Base-by-base conservation (phyloP, 192 early-diverging fungal species). In the Linnemannia elongata region DNA sequence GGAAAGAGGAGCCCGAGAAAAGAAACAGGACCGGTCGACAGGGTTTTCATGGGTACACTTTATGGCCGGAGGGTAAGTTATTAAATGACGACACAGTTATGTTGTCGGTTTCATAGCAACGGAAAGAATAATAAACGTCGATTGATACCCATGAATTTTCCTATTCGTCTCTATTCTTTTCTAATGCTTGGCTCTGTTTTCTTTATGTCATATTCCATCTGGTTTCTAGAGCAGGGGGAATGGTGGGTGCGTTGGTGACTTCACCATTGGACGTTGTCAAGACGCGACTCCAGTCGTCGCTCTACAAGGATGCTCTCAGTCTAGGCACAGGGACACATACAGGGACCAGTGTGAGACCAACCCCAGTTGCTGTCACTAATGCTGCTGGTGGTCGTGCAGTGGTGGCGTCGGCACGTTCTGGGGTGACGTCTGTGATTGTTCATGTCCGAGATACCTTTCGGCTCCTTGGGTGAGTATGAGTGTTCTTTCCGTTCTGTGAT, bases 241-340 rank as follows among this genome's bases (percentile, higher is more conserved):
- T 94, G 94, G 89, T 94, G 27, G 98, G 97, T 45, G 98, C 98
- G 27, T 78, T 96, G 1, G 91, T 94, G 8, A 98, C 97, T 41
- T 98, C 96, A 63, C 98, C 98, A 0, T 89, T 99, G 36, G 98
- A 99, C 82, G 97, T 99, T 22, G 94, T 98, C 68, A 98, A 97
- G 79, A 98, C 97, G 4, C 94, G 97, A 41, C 89, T 98, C 78
- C 98, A 99, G 91, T 35, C 81, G 77, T 68, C 79, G 74, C 35
- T 75, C 79, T 18, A 33, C 76, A 54, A 87, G 74, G 71, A 66
- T 39, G 49, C 35, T 44, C 35, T 68, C 75, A 3, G 36, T 57
- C 27, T 12, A 66, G 30, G 60, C 10, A 33, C 30, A 66, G 30
- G 60, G 30, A 15, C 13, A 15, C 33, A 12, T 33, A 13, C 30